Evolutionary conservation across 2,329 filamentous ascomycete genomes (phyloP), one percentile per base, ranked within the genome.

Genomic region (Pseudodiploospora longispora): DNA sequence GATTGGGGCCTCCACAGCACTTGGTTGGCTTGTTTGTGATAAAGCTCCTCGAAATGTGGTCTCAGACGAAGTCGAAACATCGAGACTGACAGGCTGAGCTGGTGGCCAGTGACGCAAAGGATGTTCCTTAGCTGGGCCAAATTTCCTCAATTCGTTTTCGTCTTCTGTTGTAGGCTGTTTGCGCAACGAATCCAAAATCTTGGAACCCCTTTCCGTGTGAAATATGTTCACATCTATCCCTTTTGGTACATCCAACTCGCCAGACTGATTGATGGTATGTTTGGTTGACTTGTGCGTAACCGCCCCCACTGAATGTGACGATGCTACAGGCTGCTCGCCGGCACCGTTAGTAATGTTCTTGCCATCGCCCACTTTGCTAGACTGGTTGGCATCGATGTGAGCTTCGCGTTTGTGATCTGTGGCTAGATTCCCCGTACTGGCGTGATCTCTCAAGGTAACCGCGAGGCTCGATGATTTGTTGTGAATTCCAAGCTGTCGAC

Each of bases 401-500:
- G 19, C 39, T 5, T 39, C 37, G 10, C 10, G 10, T 19, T 10
- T 35, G 10, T 43, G 6, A 5, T 5, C 19, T 6, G 37, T 19
- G n/a, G 27, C 30, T 5, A 6, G 8, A 7, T 19, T 27, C n/a
- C 27, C 30, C 10, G 31, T 5, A 35, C 48, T 47, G 30, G 48
- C 47, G 44, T 50, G 52, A 6, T 53, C 57, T 44, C 60, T 63
- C 41, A 70, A 48, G 12, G 60, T 57, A 6, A 61, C 54, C 7
- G 63, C 57, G 31, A 73, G 61, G 44, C 46, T 73, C 32, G 71
- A 75, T 4, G 68, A 69, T 49, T 63, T 65, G 51, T 61, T 62
- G 56, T 74, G 76, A 36, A 63, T 65, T 47, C 77, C 72, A 43
- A 78, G 59, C 60, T 80, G 77, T 36, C 70, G 67, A 45, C 69